Base-by-base conservation (phyloP, 1,284 basidiomycete genomes). In the Mycosarcoma maydis region DNA sequence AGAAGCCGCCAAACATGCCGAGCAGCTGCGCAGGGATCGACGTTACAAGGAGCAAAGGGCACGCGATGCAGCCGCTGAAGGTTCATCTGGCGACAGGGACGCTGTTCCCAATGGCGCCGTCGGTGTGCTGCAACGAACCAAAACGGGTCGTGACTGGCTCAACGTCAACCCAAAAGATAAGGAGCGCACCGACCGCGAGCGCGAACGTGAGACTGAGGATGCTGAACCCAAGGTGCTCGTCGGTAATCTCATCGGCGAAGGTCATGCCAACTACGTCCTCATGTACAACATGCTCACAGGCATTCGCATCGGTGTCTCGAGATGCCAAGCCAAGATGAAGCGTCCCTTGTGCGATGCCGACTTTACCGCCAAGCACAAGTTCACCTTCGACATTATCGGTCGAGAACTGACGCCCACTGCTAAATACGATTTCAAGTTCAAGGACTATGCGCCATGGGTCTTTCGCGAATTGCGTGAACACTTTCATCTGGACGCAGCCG, bases 281-380 rank as follows among this genome's bases (percentile, higher is more conserved):
- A 98, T 98, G 95, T 98, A 98, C 85, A 98, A 98, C 85, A 98
- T 98, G 95, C 86, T 98, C 76, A 98, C 95, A 4, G 95, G 95
- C 6, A 98, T 98, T 69, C 89, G 95, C 29, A 94, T 94, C 73
- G 94, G 90, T 46, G 91, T 97, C 6, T 98, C 95, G 41, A 86
- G 95, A 70, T 97, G 92, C 84, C 92, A 96, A 82, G 95, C 94
- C 43, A 98, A 98, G 85, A 89, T 93, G 19, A 90, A 90, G 82
- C 87, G 92, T 53, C 87, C 89, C 2, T 84, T 98, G 30, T 91
- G 90, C 9, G 87, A 89, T 39, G 91, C 91, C 33, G 95, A 98
- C 83, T 98, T 94, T 76, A 85, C 85, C 3, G 92, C 94, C 22
- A 86, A 88, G 56, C 94, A 98, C 85, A 98, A 98, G 83, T 98